Base-by-base conservation (phyloP, 331 rosid genomes). In the Prunus yedoensis region DNA sequence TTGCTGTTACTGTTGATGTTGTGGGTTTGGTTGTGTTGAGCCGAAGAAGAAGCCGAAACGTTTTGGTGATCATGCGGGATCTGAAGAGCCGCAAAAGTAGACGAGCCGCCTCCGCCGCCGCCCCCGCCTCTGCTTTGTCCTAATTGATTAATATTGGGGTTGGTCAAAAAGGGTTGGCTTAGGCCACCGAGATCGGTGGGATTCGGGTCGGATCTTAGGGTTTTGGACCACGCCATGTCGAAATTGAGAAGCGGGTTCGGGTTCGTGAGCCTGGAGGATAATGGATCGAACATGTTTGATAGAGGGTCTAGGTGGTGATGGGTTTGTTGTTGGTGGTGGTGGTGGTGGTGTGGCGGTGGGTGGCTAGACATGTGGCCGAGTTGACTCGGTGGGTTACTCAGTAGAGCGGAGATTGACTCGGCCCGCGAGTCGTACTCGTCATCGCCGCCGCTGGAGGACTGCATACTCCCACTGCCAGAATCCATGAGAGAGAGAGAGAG, bases 341-440 rank as follows among this genome's bases (percentile, higher is more conserved):
- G 70, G 12, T 56, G 82, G 69, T 18, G 82, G 67, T 15, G 64
- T 58, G 5, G 76, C 15, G 76, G 73, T 27, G 79, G 63, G 66
- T 64, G 21, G 28, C 63, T 77, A 38, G 70, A 9, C 80, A 81
- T 79, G 74, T 84, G 38, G 38, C 53, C 75, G 27, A 76, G 45
- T 66, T 75, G 80, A 63, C 18, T n/a, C 0, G 56, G 21, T 3
- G 81, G 69, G 57, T 47, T 66, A 67, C 60, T 75, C 76, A 84
- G 76, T 61, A 85, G 82, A 23, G 88, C 76, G 0, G 99, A 83
- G 79, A 87, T 69, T 23, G 93, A 87, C 27, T 88, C 92, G 41
- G 84, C 87, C 80, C 92, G 92, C 86, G 97, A 95, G 43, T 95
- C 97, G 67, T 86, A 90, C 86, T 95, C 99, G 14, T 95, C 97